Evolutionary conservation across 2,329 filamentous ascomycete genomes (phyloP), one percentile per base, ranked within the genome.

Genomic region (Fusarium piperis): DNA sequence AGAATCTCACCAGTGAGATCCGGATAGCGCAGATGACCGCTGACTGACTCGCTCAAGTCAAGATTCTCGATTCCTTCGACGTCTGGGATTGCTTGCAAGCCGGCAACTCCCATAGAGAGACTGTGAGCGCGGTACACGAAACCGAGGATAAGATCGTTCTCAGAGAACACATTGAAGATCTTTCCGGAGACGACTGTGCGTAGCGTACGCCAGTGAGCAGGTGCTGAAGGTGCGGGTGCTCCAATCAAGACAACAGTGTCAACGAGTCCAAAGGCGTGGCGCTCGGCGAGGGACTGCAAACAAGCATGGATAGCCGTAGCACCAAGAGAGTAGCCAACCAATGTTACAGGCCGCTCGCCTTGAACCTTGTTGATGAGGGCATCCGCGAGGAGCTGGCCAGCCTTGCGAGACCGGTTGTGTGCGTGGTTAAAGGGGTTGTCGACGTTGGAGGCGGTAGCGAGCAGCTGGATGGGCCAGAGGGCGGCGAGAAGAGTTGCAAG

Each of bases 41-140:
- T 83, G 56, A 89, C 86, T n/a, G 85, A 81, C 6, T 83, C 82
- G 68, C 85, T 88, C 26, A 89, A 79, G 63, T 89, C 80, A 16
- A 89, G 74, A 67, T 89, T 89, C 67, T 86, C 80, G 77, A 96
- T 86, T 3, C 92, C 92, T 6, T 88, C 86, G 16, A 95, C 89
- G 10, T 86, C 88, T 64, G 90, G 76, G 26, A 97, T 89, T 33
- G 90, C 86, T 78, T 97, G 93, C 2, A 98, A 83, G 0, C 95
- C 95, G 0, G 94, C 94, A 44, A 97, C 89, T 4, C 95, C 95
- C 41, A 93, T 87, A 71, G 96, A 92, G 30, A 97, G 88, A 65
- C 91, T 94, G 41, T 93, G 94, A 3, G 94, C 92, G 48, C 95
- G 90, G 79, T 98, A 97, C 18, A 97, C 84, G 78, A 97, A 95